Percentiles rank a stretch among this genome's conserved stretches.
Conservation (phyloP, 2,329 filamentous ascomycete species). For the Trichophyton equinum region DNA sequence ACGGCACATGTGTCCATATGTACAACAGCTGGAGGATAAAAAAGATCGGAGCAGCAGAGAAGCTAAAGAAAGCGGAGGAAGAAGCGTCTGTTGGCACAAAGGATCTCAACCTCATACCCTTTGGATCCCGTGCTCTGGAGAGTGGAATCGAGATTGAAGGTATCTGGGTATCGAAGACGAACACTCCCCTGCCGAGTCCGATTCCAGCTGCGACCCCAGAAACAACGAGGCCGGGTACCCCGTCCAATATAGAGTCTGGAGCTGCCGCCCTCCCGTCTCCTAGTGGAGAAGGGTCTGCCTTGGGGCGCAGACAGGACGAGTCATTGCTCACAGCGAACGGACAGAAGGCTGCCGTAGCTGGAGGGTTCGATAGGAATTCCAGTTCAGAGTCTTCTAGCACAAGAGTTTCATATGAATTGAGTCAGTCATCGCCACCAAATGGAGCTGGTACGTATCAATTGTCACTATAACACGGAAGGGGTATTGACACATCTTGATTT, state of each 20-base stretch:
- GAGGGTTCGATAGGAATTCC: background rate
- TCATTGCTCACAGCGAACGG: background rate
- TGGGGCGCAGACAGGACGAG: background rate
- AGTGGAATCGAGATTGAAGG: slow-evolving; percentile 73
- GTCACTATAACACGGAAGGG: background rate
- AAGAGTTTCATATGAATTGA: background rate
- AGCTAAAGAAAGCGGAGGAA: slow-evolving; percentile 46
- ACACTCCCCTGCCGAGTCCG: slow-evolving; percentile 22
- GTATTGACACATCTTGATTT: background rate
- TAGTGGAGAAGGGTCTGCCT: background rate
- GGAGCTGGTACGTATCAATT: background rate
- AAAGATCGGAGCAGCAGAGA: slow-evolving; percentile 52
- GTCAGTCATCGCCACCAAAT: background rate
- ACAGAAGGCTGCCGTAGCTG: background rate
- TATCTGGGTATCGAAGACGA: slow-evolving; percentile 57
- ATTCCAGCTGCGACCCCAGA: slow-evolving; percentile 16
- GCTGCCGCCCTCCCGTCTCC: background rate
- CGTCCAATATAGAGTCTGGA: background rate
- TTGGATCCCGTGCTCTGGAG: slow-evolving; percentile 75
- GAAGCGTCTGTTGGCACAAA: slow-evolving; percentile 40
- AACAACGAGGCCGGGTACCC: slow-evolving; percentile 12
- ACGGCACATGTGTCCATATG: slow-evolving; percentile 54
- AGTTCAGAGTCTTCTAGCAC: background rate
- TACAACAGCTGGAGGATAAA: slow-evolving; percentile 45
- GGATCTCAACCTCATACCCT: slow-evolving; percentile 61